Conservation (phyloP, 2,329 filamentous ascomycete genomes). For the Seiridium cupressi region DNA sequence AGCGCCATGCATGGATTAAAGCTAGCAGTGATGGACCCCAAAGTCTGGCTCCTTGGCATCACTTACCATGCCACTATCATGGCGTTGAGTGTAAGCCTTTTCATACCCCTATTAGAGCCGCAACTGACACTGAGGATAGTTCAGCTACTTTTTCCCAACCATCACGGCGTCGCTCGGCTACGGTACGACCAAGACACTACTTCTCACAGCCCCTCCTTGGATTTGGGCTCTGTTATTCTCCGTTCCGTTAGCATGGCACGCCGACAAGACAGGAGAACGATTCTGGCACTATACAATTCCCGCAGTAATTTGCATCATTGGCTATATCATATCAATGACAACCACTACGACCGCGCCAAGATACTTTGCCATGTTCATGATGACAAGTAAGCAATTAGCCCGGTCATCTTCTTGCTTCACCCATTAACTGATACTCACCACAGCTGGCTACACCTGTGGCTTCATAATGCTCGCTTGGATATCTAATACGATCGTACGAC, state of each 20-base stretch:
- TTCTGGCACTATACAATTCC: not conserved
- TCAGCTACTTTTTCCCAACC: slow-evolving; percentile 5
- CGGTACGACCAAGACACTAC: slow-evolving; percentile 1
- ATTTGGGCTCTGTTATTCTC: not conserved
- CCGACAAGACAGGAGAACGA: not conserved
- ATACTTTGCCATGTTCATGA: slow-evolving; percentile 7
- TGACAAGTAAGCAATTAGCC: not conserved
- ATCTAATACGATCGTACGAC: slow-evolving; percentile 3
- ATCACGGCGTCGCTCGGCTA: not conserved
- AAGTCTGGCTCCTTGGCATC: slow-evolving; percentile 34
- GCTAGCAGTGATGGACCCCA: slow-evolving; percentile 30
- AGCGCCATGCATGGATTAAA: slow-evolving; percentile 24
- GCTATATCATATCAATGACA: slow-evolving; percentile 4
- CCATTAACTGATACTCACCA: not conserved
- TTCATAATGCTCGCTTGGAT: slow-evolving; percentile 6
- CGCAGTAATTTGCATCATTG: not conserved
- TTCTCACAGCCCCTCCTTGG: slow-evolving; percentile 1
- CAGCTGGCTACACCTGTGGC: not conserved
- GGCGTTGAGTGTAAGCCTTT: slow-evolving; percentile 10
- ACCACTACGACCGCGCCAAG: not conserved
- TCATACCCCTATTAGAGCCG: slow-evolving; percentile 16
- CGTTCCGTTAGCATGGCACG: not conserved
- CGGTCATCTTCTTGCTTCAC: too few species aligned
- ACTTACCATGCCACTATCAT: slow-evolving; percentile 22
- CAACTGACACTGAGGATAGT: slow-evolving; percentile 9